Conservation (phyloP, 192 early-diverging fungal species). For the Dissophora ornata region DNA sequence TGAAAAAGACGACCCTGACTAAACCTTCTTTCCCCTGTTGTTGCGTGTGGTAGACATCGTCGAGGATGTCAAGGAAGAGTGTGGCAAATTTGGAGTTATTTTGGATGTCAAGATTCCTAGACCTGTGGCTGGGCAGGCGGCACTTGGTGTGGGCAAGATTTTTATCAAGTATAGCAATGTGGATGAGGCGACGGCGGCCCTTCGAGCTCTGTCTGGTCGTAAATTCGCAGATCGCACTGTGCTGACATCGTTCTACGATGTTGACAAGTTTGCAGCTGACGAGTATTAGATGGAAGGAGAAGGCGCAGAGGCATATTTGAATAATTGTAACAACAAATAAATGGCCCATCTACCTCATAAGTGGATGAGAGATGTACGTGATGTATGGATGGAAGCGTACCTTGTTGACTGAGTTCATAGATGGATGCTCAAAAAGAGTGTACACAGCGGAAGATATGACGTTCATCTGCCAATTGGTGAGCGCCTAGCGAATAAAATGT, state of each 20-base stretch:
- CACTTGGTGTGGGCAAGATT: slow-evolving; percentile 90
- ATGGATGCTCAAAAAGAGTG: too few species aligned
- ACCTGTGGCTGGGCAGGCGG: slow-evolving; percentile 64
- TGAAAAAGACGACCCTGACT: too few species aligned
- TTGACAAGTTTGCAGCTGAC: slow-evolving; percentile 73
- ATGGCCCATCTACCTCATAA: background rate
- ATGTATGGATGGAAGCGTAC: too few species aligned
- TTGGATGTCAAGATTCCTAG: slow-evolving; percentile 86
- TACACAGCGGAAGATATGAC: too few species aligned
- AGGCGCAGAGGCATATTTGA: background rate
- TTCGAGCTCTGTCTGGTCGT: slow-evolving; percentile 88
- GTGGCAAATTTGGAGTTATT: slow-evolving; percentile 87
- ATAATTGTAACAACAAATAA: too few species aligned
- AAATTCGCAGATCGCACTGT: slow-evolving; percentile 96
- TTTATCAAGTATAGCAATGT: slow-evolving; percentile 80
- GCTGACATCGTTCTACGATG: slow-evolving; percentile 83
- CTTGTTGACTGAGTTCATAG: too few species aligned
- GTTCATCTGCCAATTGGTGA: too few species aligned
- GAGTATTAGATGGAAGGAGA: slow-evolving; percentile 55
- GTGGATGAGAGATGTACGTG: too few species aligned
- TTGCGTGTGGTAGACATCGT: slow-evolving; percentile 72
- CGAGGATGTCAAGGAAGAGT: slow-evolving; percentile 93
- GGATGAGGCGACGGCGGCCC: slow-evolving; percentile 73
- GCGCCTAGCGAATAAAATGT: too few species aligned
- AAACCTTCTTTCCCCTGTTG: background rate